Base-by-base conservation (phyloP, 2,329 filamentous ascomycete species). In the Aureobasidium musti region DNA sequence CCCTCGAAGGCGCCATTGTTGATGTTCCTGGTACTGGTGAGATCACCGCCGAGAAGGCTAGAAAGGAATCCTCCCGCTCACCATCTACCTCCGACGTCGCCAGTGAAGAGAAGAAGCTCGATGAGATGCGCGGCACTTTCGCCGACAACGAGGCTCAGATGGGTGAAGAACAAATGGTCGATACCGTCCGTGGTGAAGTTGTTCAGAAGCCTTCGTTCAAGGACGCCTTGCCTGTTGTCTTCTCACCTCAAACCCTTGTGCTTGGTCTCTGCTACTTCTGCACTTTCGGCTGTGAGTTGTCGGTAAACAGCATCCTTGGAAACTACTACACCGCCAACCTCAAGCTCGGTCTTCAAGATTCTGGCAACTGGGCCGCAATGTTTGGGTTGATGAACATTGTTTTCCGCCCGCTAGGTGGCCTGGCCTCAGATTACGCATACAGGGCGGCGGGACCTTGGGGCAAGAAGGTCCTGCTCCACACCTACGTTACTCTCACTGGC, bases 381-480 rank as follows among this genome's bases (percentile, higher is more conserved):
- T 92, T 91, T 75, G 90, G 89, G 30, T 87, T 92, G 65, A 83
- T 91, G 70, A 92, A 92, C 79, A 78, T 91, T 63, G 75, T 87
- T 64, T 88, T 86, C 45, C 83, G 90, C 1, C 89, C 90, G 0
- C 76, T 88, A 0, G 89, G 89, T 56, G 89, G 90, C 59, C 79
- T 86, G 54, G 73, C 86, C 14, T 80, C 81, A 10, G 87, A 89
- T 69, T 65, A 84, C 30, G 76, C 86, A 35, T 89, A 87, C 77
- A 73, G 73, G 39, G 85, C 82, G 2, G 78, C 74, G 63, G 79
- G 74, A 39, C 77, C 89, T 5, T 89, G 87, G 86, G 79, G 80
- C 1, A 90, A 90, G 81, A 90, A 90, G 75, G 75, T 83, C 56
- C 83, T 85, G 72, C 78, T 90, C 2, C 82, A 87, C 68, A 79